phyloP scores from a whole-genome alignment of 805 yeast species.

The Pichia occidentalis region DNA sequence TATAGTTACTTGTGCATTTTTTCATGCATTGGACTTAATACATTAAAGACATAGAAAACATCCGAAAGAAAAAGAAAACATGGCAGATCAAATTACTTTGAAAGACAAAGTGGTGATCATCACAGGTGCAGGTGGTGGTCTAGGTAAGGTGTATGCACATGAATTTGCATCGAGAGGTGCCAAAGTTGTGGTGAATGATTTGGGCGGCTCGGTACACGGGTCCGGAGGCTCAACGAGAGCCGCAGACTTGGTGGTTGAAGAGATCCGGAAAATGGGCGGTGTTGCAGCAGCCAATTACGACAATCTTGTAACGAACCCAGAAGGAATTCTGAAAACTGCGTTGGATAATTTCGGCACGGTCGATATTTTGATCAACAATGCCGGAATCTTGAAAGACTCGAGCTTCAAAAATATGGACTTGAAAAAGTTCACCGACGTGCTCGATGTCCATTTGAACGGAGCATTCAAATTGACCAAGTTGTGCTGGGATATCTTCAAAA shows the following conservation, averaged over 20 bases:
- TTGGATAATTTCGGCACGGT: constrained; percentile 81
- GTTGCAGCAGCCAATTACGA: constrained; percentile 91
- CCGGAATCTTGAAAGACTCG: constrained; percentile 88
- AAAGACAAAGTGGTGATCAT: constrained; percentile 85
- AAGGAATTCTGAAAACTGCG: constrained; percentile 78
- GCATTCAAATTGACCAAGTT: constrained; percentile 79
- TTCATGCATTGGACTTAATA: too few relatives aligned
- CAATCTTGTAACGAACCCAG: constrained; percentile 78
- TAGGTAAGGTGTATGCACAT: constrained; percentile 82
- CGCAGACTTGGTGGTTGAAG: constrained; percentile 86
- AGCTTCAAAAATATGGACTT: constrained; percentile 82
- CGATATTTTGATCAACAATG: constrained; percentile 85
- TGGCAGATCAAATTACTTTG: constrained; percentile 37
- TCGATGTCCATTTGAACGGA: constrained; percentile 86
- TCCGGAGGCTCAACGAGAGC: constrained; percentile 62
- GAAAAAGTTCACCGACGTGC: constrained; percentile 68
- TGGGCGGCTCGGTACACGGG: constrained; percentile 80
- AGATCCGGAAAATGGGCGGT: constrained; percentile 72
- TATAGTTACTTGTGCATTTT: too few relatives aligned
- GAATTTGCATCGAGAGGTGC: constrained; percentile 90
- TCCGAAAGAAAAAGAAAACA: constrained; percentile 5
- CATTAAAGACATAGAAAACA: too few relatives aligned
- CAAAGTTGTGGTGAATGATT: constrained; percentile 88
- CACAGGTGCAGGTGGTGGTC: constrained; percentile 98
- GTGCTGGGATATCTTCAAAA: constrained; percentile 85